Conservation (phyloP, 306 rosid genomes). For the Castanospermum australe region DNA sequence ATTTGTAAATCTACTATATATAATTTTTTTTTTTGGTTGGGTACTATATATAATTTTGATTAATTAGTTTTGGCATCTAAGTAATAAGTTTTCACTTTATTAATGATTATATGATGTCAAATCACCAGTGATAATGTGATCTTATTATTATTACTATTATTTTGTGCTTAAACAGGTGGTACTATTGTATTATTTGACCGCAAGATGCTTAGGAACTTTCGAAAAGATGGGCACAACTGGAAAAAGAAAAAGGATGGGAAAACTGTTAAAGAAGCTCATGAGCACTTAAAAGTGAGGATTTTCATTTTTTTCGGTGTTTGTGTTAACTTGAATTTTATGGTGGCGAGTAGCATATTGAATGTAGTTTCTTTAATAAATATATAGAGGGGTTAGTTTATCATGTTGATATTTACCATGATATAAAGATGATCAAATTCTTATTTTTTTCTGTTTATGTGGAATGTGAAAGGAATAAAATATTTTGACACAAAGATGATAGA, state of each 20-base stretch:
- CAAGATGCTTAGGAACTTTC: constrained; percentile 89
- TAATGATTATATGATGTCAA: constrained; percentile 15
- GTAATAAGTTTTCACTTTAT: constrained; percentile 12
- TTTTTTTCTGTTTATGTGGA: constrained; percentile 4
- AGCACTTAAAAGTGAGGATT: constrained; percentile 88
- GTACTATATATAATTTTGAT: constrained; percentile 4
- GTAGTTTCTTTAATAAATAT: constrained; percentile 2
- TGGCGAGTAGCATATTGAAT: neutral
- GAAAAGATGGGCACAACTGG: constrained; percentile 97
- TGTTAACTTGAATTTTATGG: neutral
- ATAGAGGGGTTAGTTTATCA: neutral
- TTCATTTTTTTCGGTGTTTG: constrained; percentile 20
- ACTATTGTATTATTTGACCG: constrained; percentile 80
- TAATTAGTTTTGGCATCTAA: neutral
- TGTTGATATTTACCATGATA: neutral
- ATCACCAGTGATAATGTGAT: constrained; percentile 15
- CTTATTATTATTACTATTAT: neutral
- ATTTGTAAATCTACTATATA: constrained; percentile 4
- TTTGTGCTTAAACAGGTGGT: constrained; percentile 69
- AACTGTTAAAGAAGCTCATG: constrained; percentile 98
- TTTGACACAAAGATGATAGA: neutral
- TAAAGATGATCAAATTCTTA: neutral
- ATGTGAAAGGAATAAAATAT: neutral
- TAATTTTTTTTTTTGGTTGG: too few relatives aligned
- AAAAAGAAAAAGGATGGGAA: constrained; percentile 97